phyloP scores from a whole-genome alignment of 2,329 filamentous ascomycete species.

The Malbranchea cinnamomea region DNA sequence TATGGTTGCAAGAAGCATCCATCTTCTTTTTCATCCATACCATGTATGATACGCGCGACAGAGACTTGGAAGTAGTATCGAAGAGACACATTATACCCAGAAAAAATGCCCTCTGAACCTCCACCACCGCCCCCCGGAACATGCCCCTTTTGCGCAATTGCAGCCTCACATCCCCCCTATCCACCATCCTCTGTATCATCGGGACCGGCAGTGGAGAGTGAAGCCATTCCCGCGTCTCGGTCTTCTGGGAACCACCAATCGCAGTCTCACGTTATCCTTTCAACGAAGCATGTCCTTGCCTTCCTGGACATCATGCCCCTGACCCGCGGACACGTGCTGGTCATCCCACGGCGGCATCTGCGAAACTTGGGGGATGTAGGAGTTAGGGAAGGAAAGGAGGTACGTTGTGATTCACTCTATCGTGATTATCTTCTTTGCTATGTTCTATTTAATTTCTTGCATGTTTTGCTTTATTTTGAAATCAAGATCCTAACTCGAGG shows the following conservation, averaged over 20 bases:
- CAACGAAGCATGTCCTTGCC: slow-evolving; percentile 61
- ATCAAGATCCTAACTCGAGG: too few species aligned
- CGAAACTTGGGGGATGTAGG: slow-evolving; percentile 62
- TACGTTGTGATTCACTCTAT: slow-evolving; percentile 35
- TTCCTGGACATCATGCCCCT: slow-evolving; percentile 92
- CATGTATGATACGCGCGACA: too few species aligned
- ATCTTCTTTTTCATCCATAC: too few species aligned
- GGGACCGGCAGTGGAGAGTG: too few species aligned
- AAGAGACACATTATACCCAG: not conserved
- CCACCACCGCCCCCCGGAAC: slow-evolving; percentile 5
- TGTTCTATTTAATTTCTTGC: not conserved
- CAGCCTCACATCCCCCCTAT: slow-evolving; percentile 32
- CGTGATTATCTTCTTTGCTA: slow-evolving; percentile 3
- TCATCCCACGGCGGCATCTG: slow-evolving; percentile 63
- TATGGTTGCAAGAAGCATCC: too few species aligned
- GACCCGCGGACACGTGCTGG: slow-evolving; percentile 64
- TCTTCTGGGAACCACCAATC: slow-evolving; percentile 6
- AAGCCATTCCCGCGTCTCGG: slow-evolving; percentile 6
- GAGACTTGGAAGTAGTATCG: too few species aligned
- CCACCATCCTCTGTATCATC: slow-evolving; percentile 14
- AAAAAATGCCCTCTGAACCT: not conserved
- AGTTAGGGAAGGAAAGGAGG: slow-evolving; percentile 46
- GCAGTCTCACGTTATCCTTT: slow-evolving; percentile 49
- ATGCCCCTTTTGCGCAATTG: slow-evolving; percentile 47
- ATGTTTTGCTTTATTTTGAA: too few species aligned